Base-by-base conservation (phyloP, 23 red algal species). In the Chondrus crispus region DNA sequence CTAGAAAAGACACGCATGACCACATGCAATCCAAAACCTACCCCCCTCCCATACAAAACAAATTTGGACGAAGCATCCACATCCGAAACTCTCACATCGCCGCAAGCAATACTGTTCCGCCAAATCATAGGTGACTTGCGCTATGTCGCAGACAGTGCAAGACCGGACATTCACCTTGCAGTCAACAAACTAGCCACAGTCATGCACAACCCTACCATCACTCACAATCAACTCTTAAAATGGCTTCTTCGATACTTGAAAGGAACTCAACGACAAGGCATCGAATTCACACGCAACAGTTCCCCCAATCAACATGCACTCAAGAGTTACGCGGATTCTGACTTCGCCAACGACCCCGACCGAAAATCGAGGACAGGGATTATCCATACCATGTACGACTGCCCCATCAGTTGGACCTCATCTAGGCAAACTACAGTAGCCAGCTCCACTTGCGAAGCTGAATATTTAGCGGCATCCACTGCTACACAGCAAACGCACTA, bases 61-160 rank as follows among this genome's bases (percentile, higher is more conserved):
- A 28, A 55, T 45, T 45, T 19, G 4, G 37, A 0, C 18, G 24
- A 35, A 24, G 11, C 2, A 0, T 1, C 12, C 19, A 9, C 53
- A 38, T 53, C 46, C n/a, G 18, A n/a, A 5, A 20, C 51, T 39
- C 51, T 62, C 60, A 75, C 10, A 3, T 18, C 55, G 10, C 57
- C 57, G n/a, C 57, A 68, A 62, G 70, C 14, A 33, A 22, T 8
- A 54, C 29, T 62, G 49, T 70, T 70, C 60, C 81, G 41, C 10
- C 81, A 85, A 85, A 85, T 37, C 6, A 42, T 85, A 41, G 81
- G 81, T 46, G 53, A 68, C 12, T 38, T 85, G 2, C 81, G 60
- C 54, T 66, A 85, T 47, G 1, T 70, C 18, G 60, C 81, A 69
- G 81, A 68, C 42, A 64, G 30, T 14, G 50, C 81, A 40, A 10